phyloP scores from a whole-genome alignment of 495 filamentous ascomycete genomes.

The Stereocaulon alpinum region DNA sequence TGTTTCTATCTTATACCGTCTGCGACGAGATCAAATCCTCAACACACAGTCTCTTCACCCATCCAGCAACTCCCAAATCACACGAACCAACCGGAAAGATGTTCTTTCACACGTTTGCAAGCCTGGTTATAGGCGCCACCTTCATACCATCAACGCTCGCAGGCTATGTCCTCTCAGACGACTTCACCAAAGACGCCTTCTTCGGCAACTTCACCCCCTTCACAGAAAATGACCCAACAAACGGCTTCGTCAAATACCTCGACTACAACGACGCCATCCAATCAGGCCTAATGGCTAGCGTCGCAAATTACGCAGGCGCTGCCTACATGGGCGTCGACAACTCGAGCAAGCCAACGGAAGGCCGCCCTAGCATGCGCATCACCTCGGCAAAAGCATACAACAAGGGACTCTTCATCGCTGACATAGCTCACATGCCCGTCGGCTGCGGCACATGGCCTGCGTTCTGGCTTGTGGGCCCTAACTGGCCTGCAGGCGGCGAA shows the following conservation, averaged over 20 bases:
- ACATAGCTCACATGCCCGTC: conserved; percentile 47
- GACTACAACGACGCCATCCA: conserved; percentile 40
- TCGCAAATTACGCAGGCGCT: conserved; percentile 25
- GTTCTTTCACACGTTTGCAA: neutral
- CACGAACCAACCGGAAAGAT: neutral
- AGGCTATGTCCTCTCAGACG: conserved; percentile 38
- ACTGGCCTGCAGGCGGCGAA: conserved; percentile 62
- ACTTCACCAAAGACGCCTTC: conserved; percentile 35
- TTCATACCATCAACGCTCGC: conserved; percentile 34
- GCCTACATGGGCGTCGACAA: conserved; percentile 39
- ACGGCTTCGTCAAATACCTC: conserved; percentile 58
- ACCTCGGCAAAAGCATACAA: conserved; percentile 43
- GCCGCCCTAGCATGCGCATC: conserved; percentile 47
- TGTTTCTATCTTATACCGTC: neutral
- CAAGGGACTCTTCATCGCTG: conserved; percentile 48
- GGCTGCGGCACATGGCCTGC: conserved; percentile 53
- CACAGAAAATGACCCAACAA: conserved; percentile 51
- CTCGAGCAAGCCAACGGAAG: conserved; percentile 30
- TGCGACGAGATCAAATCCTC: neutral
- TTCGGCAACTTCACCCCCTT: conserved; percentile 48
- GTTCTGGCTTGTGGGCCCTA: conserved; percentile 43
- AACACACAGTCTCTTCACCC: neutral
- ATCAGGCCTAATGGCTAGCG: conserved; percentile 44
- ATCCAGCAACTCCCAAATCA: neutral
- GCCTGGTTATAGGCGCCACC: neutral